phyloP scores from a whole-genome alignment of 345 rosid genomes.

The Heritiera fomes region DNA sequence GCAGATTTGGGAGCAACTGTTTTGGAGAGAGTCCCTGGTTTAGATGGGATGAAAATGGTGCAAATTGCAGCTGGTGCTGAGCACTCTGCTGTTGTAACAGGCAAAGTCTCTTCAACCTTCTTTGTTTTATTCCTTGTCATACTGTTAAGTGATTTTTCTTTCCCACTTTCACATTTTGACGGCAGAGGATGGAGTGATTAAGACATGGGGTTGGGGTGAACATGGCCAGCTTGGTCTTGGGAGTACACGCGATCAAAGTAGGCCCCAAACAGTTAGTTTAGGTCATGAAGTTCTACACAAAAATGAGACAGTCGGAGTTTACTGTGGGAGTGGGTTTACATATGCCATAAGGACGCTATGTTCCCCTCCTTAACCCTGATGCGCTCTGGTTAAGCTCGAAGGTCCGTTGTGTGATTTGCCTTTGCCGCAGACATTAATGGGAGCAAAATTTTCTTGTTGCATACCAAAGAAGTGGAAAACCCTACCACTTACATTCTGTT shows the following conservation, averaged over 20 bases:
- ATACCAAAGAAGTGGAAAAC: background rate
- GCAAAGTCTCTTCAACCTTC: slow-evolving; percentile 26
- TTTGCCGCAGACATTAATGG: background rate
- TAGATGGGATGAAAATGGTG: slow-evolving; percentile 46
- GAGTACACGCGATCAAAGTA: slow-evolving; percentile 51
- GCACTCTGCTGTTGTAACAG: slow-evolving; percentile 80
- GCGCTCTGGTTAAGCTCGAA: background rate
- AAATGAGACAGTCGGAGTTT: slow-evolving; percentile 36
- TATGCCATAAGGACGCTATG: slow-evolving; percentile 34
- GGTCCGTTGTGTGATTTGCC: background rate
- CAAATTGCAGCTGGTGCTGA: slow-evolving; percentile 85
- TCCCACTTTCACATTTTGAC: background rate
- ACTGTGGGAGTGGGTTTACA: slow-evolving; percentile 92
- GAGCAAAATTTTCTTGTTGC: background rate
- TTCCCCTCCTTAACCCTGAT: background rate
- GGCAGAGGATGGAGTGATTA: slow-evolving; percentile 62
- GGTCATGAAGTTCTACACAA: slow-evolving; percentile 24
- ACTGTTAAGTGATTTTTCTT: slow-evolving; percentile 2
- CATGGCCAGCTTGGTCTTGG: slow-evolving; percentile 95
- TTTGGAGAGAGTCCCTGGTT: slow-evolving; percentile 47
- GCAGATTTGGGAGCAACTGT: slow-evolving; percentile 30
- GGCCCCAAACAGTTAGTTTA: slow-evolving; percentile 49
- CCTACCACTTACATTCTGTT: background rate
- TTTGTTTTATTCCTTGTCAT: background rate
- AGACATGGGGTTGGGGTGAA: slow-evolving; percentile 99